Evolutionary conservation across 2,329 filamentous ascomycete species (phyloP), one percentile per base, ranked within the genome.

Genomic region (Drechslerella dactyloides): DNA sequence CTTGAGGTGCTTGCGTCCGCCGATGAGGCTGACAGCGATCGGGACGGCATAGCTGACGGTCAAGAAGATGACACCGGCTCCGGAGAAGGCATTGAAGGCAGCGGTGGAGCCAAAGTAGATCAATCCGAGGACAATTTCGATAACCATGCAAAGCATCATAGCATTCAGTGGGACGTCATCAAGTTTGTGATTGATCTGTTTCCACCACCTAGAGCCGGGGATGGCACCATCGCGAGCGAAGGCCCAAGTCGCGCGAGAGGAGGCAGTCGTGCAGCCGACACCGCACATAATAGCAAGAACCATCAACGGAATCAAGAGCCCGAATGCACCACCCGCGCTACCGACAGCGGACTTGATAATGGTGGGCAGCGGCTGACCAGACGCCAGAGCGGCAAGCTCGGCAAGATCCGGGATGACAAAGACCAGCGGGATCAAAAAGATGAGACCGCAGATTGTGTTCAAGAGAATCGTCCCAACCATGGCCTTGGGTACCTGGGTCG

Each of bases 61-160:
- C 77, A 88, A 81, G 77, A 84, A 87, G 76, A 90, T 90, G 78
- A 90, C 87, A 76, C 87, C 87, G 17, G 89, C 86, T 70, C 87
- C 86, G 0, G 86, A 87, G 79, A 90, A 90, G 64, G 88, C 88
- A 77, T 87, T 89, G 82, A 89, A 90, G n/a, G 87, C 88, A 10
- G 86, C 85, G 0, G 83, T 80, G 1, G 86, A 89, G 52, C 88
- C 88, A 74, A 90, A 89, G 81, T 89, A 89, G 78, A 90, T 86
- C 75, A 87, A 77, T 33, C 85, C 87, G 3, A 90, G 84, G 13
- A 85, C 56, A 63, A 89, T 83, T 79, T 90, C 84, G 27, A 90
- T 81, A 2, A 80, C 83, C 85, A 88, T 89, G 76, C 84, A 86
- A 62, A 90, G 83, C 85, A 90, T 87, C 87, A 90, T 89, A 74